phyloP scores from a whole-genome alignment of 129 eudicot species.

The Daucus carota region DH1_v3.0 NC_030385.2:37887501-37888000 shows the following conservation, averaged over 20 bases:
- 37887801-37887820: slow-evolving; percentile 19
- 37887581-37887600: neutral
- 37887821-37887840: slow-evolving; percentile 17
- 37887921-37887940: slow-evolving; percentile 81
- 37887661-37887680: slow-evolving; percentile 1
- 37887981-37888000: slow-evolving; percentile 94
- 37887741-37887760: slow-evolving; percentile 27
- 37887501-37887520: neutral
- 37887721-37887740: slow-evolving; percentile 31
- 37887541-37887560: neutral
- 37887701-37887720: slow-evolving; percentile 27
- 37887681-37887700: slow-evolving; percentile 32
- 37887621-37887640: slow-evolving; percentile 31
- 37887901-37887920: slow-evolving; percentile 81
- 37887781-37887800: slow-evolving; percentile 24
- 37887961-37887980: slow-evolving; percentile 84
- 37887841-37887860: slow-evolving; percentile 19
- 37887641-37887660: slow-evolving; percentile 8
- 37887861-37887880: slow-evolving; percentile 19
- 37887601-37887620: slow-evolving; percentile 37
- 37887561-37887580: neutral
- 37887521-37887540: neutral
- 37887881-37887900: slow-evolving; percentile 44
- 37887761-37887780: slow-evolving; percentile 29
- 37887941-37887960: slow-evolving; percentile 75